A percentile compares a stretch with the other conserved stretches of the same genome.
Conservation (phyloP, 805 yeast species). For the Metschnikowia peoriensis region DNA sequence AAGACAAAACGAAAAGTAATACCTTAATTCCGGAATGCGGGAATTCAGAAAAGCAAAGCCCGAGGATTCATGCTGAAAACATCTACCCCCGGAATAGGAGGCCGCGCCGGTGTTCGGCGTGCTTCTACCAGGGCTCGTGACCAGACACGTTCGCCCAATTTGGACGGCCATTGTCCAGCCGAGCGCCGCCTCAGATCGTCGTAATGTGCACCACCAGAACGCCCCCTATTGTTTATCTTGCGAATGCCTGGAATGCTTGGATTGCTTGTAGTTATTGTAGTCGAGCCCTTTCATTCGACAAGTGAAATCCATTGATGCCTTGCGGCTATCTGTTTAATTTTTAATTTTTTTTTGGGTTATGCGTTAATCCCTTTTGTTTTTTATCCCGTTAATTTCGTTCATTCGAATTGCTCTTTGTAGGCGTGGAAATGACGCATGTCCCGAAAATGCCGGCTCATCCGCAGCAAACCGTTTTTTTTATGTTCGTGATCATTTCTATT, state of each 20-base stretch:
- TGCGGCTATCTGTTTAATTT: neutral
- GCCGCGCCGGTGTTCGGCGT: conserved; percentile 3
- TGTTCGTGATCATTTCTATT: too few species aligned
- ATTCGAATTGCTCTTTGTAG: too few species aligned
- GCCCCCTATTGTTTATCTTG: neutral
- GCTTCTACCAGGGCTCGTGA: neutral
- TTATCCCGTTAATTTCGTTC: neutral
- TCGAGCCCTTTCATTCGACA: neutral
- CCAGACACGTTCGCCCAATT: neutral
- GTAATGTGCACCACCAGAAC: neutral
- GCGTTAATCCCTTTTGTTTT: neutral
- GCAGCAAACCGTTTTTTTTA: too few species aligned
- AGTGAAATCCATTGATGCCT: neutral
- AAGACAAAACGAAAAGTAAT: too few species aligned
- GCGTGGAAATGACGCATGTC: too few species aligned
- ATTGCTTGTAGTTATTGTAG: neutral
- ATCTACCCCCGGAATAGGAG: neutral
- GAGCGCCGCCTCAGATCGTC: conserved; percentile 3
- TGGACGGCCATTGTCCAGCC: neutral
- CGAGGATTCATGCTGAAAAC: neutral
- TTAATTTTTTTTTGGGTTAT: too few species aligned
- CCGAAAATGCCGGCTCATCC: too few species aligned
- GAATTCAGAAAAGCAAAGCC: neutral
- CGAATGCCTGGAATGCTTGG: neutral
- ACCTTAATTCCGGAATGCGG: too few species aligned